Conservation (phyloP, 768 basidiomycete species). For the Kwoniella europaea region DNA sequence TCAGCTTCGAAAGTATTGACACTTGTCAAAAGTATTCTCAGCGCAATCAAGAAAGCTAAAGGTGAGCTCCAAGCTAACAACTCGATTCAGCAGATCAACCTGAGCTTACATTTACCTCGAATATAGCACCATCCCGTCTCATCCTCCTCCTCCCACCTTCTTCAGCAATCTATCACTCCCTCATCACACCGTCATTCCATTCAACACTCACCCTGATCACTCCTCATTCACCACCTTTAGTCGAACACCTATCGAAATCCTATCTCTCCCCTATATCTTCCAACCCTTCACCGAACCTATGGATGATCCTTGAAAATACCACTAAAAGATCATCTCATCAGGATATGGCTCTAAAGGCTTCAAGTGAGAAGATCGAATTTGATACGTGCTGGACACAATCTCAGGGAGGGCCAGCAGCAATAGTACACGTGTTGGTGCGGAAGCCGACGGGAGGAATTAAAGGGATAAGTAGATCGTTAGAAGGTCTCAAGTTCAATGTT, state of each 20-base stretch:
- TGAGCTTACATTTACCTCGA: not conserved
- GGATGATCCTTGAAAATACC: conserved; percentile 74
- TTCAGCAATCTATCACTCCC: conserved; percentile 30
- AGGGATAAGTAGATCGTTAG: conserved; percentile 52
- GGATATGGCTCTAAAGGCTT: conserved; percentile 51
- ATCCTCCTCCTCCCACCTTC: conserved; percentile 40
- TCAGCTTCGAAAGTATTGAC: conserved; percentile 21
- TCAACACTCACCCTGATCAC: conserved; percentile 44
- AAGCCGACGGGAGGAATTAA: conserved; percentile 52
- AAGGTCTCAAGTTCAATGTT: conserved; percentile 14
- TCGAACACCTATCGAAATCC: conserved; percentile 70
- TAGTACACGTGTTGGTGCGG: conserved; percentile 65
- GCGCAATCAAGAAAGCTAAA: conserved; percentile 37
- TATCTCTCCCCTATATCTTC: conserved; percentile 77
- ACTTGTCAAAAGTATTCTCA: conserved; percentile 37
- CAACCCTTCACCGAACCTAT: conserved; percentile 72
- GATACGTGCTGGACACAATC: conserved; percentile 60
- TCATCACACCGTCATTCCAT: conserved; percentile 40
- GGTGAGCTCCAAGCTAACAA: conserved; percentile 21
- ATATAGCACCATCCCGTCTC: conserved; percentile 47
- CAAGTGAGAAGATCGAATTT: conserved; percentile 28
- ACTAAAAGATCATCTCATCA: conserved; percentile 64
- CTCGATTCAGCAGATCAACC: not conserved
- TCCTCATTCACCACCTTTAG: conserved; percentile 72
- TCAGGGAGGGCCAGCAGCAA: conserved; percentile 65